Percentiles rank a stretch among this genome's conserved stretches.
phyloP scores from a whole-genome alignment of 345 rosid genomes.

The Pistacia atlantica region DNA sequence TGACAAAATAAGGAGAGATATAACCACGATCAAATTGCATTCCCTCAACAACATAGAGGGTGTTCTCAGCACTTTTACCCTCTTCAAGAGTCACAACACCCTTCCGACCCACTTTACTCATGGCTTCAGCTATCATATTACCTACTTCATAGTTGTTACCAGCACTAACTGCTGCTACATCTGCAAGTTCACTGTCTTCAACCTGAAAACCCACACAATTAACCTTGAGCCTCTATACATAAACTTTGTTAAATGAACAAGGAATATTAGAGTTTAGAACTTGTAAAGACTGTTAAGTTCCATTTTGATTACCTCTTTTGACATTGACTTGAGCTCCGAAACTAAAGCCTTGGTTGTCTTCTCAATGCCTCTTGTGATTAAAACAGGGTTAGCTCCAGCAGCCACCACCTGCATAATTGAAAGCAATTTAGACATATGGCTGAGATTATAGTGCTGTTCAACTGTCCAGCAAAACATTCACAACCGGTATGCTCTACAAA shows the following conservation, averaged over 20 bases:
- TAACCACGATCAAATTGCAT: slow-evolving; percentile 99
- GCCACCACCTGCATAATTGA: slow-evolving; percentile 73
- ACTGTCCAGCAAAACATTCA: neutral
- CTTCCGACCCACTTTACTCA: slow-evolving; percentile 95
- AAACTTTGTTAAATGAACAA: neutral
- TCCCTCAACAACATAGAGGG: slow-evolving; percentile 96
- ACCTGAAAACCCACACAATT: slow-evolving; percentile 49
- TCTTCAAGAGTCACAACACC: slow-evolving; percentile 98
- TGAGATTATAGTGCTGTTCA: neutral
- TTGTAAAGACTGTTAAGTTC: neutral
- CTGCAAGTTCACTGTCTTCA: slow-evolving; percentile 98
- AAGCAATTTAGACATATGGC: neutral
- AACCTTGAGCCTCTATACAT: neutral
- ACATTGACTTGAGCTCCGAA: slow-evolving; percentile 70
- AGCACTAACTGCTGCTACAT: slow-evolving; percentile 99
- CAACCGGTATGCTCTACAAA: slow-evolving; percentile 24
- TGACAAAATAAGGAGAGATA: slow-evolving; percentile 96
- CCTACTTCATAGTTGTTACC: slow-evolving; percentile 96
- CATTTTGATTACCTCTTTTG: slow-evolving; percentile 68
- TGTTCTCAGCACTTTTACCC: slow-evolving; percentile 97
- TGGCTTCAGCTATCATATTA: slow-evolving; percentile 96
- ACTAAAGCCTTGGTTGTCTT: slow-evolving; percentile 89
- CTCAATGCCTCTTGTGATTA: slow-evolving; percentile 95
- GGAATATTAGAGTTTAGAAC: neutral
- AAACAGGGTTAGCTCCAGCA: slow-evolving; percentile 97